A percentile compares a stretch with the other conserved stretches of the same genome.
Evolutionary conservation across 225 moss, liverwort and hornwort species (phyloP).

Genomic region (Neckera pumila): DNA sequence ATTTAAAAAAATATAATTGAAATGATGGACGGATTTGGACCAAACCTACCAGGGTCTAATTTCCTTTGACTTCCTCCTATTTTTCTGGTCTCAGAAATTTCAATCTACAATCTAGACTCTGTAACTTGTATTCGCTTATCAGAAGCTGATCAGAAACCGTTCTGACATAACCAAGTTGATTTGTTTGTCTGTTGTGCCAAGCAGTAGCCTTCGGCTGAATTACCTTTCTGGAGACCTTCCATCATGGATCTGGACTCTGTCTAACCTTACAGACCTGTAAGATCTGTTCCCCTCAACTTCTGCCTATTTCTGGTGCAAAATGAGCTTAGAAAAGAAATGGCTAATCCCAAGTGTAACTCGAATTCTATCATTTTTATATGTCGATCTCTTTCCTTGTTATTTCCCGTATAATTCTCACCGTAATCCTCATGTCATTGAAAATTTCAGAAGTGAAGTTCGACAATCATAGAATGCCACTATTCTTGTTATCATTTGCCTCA

Average conservation of each 20-base stretch:
- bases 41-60: not conserved
- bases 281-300: not conserved
- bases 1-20: not conserved
- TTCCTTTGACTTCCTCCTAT: not conserved
- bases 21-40: not conserved
- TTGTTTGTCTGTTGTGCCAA: not conserved
- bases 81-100: not conserved
- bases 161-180: not conserved
- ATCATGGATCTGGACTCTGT: slow-evolving; percentile 17
- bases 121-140: not conserved
- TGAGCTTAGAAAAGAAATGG: not conserved
- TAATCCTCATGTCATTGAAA: not conserved
- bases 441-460: not conserved
- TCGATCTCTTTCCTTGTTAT: not conserved
- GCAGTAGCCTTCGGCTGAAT: slow-evolving; percentile 23
- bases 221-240: slow-evolving; percentile 19
- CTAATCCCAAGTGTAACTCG: too few relatives aligned
- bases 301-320: not conserved
- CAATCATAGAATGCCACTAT: not conserved
- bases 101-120: not conserved
- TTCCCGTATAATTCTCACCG: not conserved
- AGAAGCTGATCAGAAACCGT: not conserved
- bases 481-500: not conserved
- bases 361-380: not conserved
- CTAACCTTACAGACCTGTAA: not conserved